Base-by-base conservation (phyloP, 2,329 filamentous ascomycete species). In the Ceratocystiopsis brevicomis region DNA sequence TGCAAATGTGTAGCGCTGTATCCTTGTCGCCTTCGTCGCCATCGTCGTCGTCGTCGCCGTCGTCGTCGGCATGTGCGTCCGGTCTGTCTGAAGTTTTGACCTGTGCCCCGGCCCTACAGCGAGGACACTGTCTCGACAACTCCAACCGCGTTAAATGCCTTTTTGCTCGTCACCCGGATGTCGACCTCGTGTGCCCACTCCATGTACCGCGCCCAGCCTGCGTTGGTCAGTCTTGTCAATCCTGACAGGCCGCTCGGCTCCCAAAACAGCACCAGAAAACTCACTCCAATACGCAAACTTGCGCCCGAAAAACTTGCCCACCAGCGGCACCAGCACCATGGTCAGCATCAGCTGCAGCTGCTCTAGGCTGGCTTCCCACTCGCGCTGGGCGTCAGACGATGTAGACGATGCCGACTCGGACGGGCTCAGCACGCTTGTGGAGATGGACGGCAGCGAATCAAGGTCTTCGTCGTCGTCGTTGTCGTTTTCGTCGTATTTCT, bases 271-370 rank as follows among this genome's bases (percentile, higher is more conserved):
- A 25, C 10, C 34, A 17, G 43, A 3, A 9, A 19, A 68, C 80
- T 59, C 69, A 95, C 88, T 85, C 84, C 86, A 95, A 58, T 93
- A 95, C 47, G 88, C 88, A 65, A 87, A 92, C 61, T 85, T 92
- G 59, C 90, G 73, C 39, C 90, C 90, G 59, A 95, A 76, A 63
- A 86, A 96, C 63, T 96, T 98, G 46, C 90, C 90, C 52, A 85
- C 67, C 60, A 93, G 95, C 3, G 90, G 90, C 41, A 98, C 80
- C 52, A 96, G 61, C 40, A 96, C 81, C 85, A 98, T 93, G 17
- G 83, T 93, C 57, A 96, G 62, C 51, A 98, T 68, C 50, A 96
- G 68, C 64, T 98, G 86, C 47, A 98, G 64, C 63, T 98, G 90
- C 61, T 95, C 84, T 49, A 98, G 65, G 54, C 83, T 93, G 54